These are phyloP conservation scores for Colletotrichum camelliae DNA, from an alignment of 2,329 filamentous ascomycete genomes.

Conservation along the genomic window DNA sequence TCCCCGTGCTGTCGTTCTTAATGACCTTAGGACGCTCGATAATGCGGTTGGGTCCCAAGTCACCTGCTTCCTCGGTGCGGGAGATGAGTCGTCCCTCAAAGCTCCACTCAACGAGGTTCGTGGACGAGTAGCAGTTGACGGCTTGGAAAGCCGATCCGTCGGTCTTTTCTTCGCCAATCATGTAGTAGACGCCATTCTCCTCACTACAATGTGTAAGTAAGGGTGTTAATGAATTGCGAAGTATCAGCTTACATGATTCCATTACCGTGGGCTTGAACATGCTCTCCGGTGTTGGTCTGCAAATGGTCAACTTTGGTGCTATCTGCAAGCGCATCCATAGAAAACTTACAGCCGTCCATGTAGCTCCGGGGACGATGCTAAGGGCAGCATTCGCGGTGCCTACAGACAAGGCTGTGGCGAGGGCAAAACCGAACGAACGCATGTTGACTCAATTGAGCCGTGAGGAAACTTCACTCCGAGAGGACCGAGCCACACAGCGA, in stretches of 20 bases:
- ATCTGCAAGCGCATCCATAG: background rate
- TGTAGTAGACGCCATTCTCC: conserved; percentile 65
- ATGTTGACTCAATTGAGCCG: background rate
- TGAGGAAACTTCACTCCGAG: background rate
- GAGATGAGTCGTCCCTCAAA: conserved; percentile 65
- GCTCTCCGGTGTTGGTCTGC: conserved; percentile 51
- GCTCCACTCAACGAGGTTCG: conserved; percentile 68
- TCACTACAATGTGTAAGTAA: conserved; percentile 28
- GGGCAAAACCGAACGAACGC: background rate
- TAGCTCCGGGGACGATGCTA: conserved; percentile 48
- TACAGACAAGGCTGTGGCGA: background rate
- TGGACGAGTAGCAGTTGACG: conserved; percentile 71
- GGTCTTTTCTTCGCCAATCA: conserved; percentile 74
- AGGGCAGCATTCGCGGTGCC: conserved; percentile 23
- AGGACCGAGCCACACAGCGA: background rate
- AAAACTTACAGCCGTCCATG: conserved; percentile 48
- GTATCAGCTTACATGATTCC: conserved; percentile 52
- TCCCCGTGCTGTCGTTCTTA: conserved; percentile 63
- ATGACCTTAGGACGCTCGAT: conserved; percentile 74
- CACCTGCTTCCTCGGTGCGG: conserved; percentile 50
- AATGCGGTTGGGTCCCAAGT: conserved; percentile 66
- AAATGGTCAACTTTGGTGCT: background rate
- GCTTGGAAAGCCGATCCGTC: conserved; percentile 66
- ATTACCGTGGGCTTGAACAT: conserved; percentile 71
- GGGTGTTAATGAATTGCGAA: background rate